Base-by-base conservation (phyloP, 1,284 basidiomycete species). In the Tylopilus sp. region DNA sequence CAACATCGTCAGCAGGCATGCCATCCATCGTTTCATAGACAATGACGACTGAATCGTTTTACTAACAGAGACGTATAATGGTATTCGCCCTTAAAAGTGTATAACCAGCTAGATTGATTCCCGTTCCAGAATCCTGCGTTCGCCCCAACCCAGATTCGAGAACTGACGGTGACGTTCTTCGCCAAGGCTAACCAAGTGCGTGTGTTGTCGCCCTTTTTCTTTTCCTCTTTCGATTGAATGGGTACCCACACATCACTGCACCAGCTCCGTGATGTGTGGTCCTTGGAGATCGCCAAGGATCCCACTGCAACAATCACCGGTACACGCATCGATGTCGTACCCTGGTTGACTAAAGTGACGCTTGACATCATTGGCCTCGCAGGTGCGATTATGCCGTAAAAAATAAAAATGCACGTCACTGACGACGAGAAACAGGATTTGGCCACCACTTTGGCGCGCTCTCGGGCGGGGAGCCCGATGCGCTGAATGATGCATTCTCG, bases 341-440 rank as follows among this genome's bases (percentile, higher is more conserved):
- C 73, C 0, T 82, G 78, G 72, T 62, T 87, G 11, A 78, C 71
- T 38, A 74, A 73, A 46, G 71, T 74, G 49, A 86, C 86, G 0
- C 67, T 88, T 30, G 85, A 89, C 56, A 72, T 86, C 21, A 87
- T 89, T 47, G 84, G 84, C 9, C 67, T 79, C 12, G 81, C 84
- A 21, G 84, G 84, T 76, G 53, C 12, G 57, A 51, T 16, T 6
- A 1, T 18, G 34, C 23, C 18, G 16, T 9, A 23, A 23, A 15
- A 8, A 18, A 23, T 8, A 25, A 25, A 25, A 25, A 42, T 6
- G 19, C 2, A 40, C 21, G 7, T 41, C 3, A 5, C 29, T 45
- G 8, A 57, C 12, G 6, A 29, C 12, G 2, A 9, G 3, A 34
- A 8, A 9, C 36, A 79, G 78, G 84, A 0, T 89, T 89, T 61